A percentile compares a stretch with the other conserved stretches of the same genome.
Evolutionary conservation across 108 stramenopile species (phyloP).

Genomic region (Aureococcus anophagefferens): DNA sequence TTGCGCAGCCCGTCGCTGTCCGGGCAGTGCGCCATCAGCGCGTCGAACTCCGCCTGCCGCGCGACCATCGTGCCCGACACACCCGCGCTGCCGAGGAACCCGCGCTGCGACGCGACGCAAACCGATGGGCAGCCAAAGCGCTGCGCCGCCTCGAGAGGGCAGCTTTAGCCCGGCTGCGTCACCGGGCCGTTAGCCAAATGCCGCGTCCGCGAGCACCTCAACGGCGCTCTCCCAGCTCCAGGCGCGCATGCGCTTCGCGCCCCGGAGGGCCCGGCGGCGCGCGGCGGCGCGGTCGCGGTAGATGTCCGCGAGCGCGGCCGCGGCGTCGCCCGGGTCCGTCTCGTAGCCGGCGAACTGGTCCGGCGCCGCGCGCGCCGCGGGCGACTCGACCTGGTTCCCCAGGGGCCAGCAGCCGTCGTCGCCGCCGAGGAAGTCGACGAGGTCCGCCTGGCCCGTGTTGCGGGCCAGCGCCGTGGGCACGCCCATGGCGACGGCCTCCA

Average conservation of each 20-base stretch:
- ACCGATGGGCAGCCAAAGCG: no score
- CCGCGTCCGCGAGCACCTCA: neutral
- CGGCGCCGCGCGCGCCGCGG: neutral
- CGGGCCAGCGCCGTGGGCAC: neutral
- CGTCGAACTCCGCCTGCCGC: neutral
- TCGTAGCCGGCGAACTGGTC: neutral
- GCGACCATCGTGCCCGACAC: no score
- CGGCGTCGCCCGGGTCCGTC: neutral
- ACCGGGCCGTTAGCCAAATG: no score
- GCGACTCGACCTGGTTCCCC: neutral
- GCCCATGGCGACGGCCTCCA: conserved; percentile 3
- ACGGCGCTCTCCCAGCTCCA: neutral
- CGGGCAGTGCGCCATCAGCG: neutral
- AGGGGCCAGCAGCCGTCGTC: neutral
- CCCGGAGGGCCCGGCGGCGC: neutral
- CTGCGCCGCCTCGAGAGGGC: no score
- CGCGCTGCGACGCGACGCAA: no score
- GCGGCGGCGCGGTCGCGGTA: neutral
- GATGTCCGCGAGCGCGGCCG: neutral
- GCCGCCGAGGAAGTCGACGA: conserved; percentile 3
- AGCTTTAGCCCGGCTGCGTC: no score
- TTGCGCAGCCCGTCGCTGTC: neutral
- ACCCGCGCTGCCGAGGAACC: no score
- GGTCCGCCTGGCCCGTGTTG: conserved; percentile 5
- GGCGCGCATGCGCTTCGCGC: neutral